Conservation (phyloP, 164 flowering plant genomes). For the Akebia trifoliata region DNA sequence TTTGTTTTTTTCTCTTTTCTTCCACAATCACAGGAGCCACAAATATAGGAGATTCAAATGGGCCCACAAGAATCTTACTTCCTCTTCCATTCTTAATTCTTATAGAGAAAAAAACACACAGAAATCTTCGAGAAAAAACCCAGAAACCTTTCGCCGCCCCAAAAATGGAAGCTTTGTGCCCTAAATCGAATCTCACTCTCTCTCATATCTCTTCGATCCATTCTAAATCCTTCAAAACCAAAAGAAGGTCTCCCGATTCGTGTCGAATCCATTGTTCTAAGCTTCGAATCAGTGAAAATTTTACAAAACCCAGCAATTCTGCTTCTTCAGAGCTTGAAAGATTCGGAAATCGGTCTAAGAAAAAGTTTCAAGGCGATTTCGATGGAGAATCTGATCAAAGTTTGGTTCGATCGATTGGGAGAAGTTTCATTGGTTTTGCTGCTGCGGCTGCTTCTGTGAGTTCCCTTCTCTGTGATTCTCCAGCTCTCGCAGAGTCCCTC, state of each 20-base stretch:
- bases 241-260: slow-evolving; percentile 10
- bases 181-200: slow-evolving; percentile 23
- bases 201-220: slow-evolving; percentile 18
- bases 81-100: too few relatives aligned
- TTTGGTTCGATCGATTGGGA: slow-evolving; percentile 32
- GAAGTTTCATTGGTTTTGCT: slow-evolving; percentile 45
- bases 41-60: slow-evolving; percentile 21
- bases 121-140: too few relatives aligned
- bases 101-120: too few relatives aligned
- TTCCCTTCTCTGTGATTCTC: slow-evolving; percentile 41
- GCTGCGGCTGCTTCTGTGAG: slow-evolving; percentile 53
- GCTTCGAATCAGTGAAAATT: slow-evolving; percentile 5
- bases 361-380: not conserved
- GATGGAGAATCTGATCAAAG: not conserved
- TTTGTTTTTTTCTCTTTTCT: too few relatives aligned
- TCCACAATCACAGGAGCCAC: too few relatives aligned
- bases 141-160: not conserved
- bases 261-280: slow-evolving; percentile 19
- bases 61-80: slow-evolving; percentile 21
- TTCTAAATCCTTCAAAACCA: slow-evolving; percentile 19
- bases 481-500: slow-evolving; percentile 69
- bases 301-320: slow-evolving; percentile 10
- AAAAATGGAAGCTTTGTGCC: slow-evolving; percentile 36
- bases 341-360: slow-evolving; percentile 2
- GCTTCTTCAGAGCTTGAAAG: slow-evolving; percentile 5